Evolutionary conservation across 192 early-diverging fungal species (phyloP), one percentile per base, ranked within the genome.

Genomic region (Mortierella antarctica): DNA sequence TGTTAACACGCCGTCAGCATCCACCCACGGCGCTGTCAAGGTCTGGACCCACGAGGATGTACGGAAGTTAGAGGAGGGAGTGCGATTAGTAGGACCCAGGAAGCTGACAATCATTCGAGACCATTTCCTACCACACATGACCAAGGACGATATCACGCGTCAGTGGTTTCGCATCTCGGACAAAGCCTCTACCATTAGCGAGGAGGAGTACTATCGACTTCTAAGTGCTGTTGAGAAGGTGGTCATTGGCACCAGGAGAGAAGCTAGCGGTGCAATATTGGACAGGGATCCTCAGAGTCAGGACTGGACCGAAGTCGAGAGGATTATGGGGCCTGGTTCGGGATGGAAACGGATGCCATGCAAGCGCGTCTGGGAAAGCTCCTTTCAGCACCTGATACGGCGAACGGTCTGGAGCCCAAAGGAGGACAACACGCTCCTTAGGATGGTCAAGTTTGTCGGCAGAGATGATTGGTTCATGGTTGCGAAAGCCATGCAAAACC

Each of bases 331-430:
- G 9, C 31, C 59, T 31, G 31, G 31, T 31, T 31, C 31, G 6
- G 74, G 75, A 11, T 78, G 68, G 75, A 78, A 64, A 42, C 64
- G 49, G 44, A 14, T 66, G 23, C 63, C 67, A 23, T 71, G 67
- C 45, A 60, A 61, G 23, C 75, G 68, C 18, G 68, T 76, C 1
- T 78, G 75, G 75, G 75, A 78, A 46, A 78, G 75, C 47, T 71
- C 75, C 10, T 71, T 57, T 51, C 21, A 47, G 13, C 31, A 71
- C 52, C 42, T 78, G 44, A 60, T 65, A 21, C 39, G 18, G 0
- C 59, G 40, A 45, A 17, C 46, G 4, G 4, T 18, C 3, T 78
- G 75, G 75, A 71, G 63, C 11, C 18, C 61, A 8, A 21, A 48
- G 4, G 63, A 65, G 45, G 75, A 78, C 48, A 50, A 1, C 4